These are phyloP conservation scores for Sclerotinia glacialis DNA, from an alignment of 2,329 filamentous ascomycete species.

Conservation along the genomic window DNA sequence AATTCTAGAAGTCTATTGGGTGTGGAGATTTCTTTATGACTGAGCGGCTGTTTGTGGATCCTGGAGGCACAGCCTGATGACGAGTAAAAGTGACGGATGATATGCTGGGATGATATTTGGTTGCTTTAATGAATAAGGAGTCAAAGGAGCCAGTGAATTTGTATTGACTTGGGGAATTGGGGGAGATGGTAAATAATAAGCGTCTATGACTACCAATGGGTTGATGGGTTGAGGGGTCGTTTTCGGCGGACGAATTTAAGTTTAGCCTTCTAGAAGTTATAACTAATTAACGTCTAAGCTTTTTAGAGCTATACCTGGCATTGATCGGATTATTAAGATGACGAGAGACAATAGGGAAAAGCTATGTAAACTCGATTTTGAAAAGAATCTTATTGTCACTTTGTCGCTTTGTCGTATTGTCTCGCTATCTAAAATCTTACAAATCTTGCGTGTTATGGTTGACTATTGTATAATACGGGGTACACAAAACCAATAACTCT, in stretches of 20 bases:
- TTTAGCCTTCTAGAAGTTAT: too few species aligned
- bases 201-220: background rate
- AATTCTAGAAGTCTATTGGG: background rate
- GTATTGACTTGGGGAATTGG: background rate
- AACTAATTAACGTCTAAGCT: background rate
- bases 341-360: background rate
- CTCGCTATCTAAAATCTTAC: background rate
- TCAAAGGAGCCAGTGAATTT: background rate
- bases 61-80: slow-evolving; percentile 6
- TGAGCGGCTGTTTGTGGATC: slow-evolving; percentile 16
- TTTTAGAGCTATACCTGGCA: background rate
- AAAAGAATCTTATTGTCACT: too few species aligned
- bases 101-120: background rate
- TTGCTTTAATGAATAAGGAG: background rate
- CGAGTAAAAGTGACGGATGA: background rate
- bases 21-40: slow-evolving; percentile 1
- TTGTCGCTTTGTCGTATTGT: too few species aligned
- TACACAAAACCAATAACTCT: background rate
- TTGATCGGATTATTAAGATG: background rate
- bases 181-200: background rate
- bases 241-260: background rate
- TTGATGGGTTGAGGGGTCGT: slow-evolving; percentile 3
- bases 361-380: too few species aligned
- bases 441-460: too few species aligned
- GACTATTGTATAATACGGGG: too few species aligned